These are phyloP conservation scores for Chrysanthemum seticuspe DNA, from an alignment of 129 eudicot genomes.

Conservation along the genomic window DNA sequence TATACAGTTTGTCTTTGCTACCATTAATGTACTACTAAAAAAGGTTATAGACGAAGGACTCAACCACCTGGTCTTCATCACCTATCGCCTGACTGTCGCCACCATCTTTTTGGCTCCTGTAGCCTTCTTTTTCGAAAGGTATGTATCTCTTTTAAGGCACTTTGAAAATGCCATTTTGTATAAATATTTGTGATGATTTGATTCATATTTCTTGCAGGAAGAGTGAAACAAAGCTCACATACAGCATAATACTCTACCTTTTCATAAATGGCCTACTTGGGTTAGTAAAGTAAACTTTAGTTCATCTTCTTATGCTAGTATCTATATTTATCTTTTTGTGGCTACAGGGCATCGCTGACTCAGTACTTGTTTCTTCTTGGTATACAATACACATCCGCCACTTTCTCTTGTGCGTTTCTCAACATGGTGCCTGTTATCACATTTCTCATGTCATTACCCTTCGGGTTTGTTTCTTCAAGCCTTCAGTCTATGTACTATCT, in stretches of 20 bases:
- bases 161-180: not conserved
- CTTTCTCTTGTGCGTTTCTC: slow-evolving; percentile 70
- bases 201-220: slow-evolving; percentile 42
- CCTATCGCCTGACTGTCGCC: slow-evolving; percentile 56
- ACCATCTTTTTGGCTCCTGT: slow-evolving; percentile 59
- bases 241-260: slow-evolving; percentile 39
- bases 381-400: slow-evolving; percentile 60
- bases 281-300: slow-evolving; percentile 30
- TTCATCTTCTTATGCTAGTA: slow-evolving; percentile 7
- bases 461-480: slow-evolving; percentile 42
- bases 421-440: slow-evolving; percentile 73
- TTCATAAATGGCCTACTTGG: slow-evolving; percentile 68
- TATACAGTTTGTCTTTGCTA: slow-evolving; percentile 44
- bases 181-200: slow-evolving; percentile 10
- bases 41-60: slow-evolving; percentile 52
- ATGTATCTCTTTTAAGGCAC: not conserved
- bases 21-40: slow-evolving; percentile 64
- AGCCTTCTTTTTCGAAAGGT: slow-evolving; percentile 67
- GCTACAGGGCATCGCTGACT: slow-evolving; percentile 57
- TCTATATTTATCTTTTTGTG: slow-evolving; percentile 1
- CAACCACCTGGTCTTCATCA: slow-evolving; percentile 57
- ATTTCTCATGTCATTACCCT: slow-evolving; percentile 60
- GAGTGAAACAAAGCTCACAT: slow-evolving; percentile 47
- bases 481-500: not conserved
- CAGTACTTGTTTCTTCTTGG: slow-evolving; percentile 71